Base-by-base conservation (phyloP, 768 basidiomycete genomes). In the Serendipita sp. region DNA sequence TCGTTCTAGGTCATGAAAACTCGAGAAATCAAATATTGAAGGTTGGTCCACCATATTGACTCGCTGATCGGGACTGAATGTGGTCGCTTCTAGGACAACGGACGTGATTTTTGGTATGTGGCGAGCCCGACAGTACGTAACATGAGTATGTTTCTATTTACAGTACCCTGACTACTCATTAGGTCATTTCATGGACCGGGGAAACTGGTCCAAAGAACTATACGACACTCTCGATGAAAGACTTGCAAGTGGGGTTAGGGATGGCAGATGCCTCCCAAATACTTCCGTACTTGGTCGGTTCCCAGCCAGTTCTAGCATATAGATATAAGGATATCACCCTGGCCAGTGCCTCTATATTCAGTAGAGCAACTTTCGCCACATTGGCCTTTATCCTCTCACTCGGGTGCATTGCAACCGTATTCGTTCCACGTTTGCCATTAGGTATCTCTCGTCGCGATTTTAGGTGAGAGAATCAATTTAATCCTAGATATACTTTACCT, bases 221-320 rank as follows among this genome's bases (percentile, higher is more conserved):
- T 65, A 77, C 75, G 0, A 70, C 74, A 35, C 70, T 80, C 5
- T 76, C 75, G 2, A 65, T 72, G 30, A 64, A 67, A 0, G 67
- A 66, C 18, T 77, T 77, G 58, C 74, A 72, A 1, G 69, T 72
- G 56, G 71, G 74, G 28, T 74, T 75, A 0, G 77, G 72, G 5
- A 56, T 74, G n/a, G 73, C 76, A 2, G 78, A 78, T 63, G 76
- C 78, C 0, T 71, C 70, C 48, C 76, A 77, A 65, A 69, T 78
- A 15, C 73, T 79, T 1, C 76, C 78, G 0, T 79, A 78, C 68
- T 74, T 80, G 18, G 72, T 70, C 3, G 78, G 79, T 4, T 73
- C 75, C 3, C 75, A 73, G 1, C 67, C 71, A 13, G 68, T 71
- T 13, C 69, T 78, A 15, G 77, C 76, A 13, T 60, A 30, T 37